phyloP scores from a whole-genome alignment of 2,329 filamentous ascomycete genomes.

The Venturia oleaginea region DNA sequence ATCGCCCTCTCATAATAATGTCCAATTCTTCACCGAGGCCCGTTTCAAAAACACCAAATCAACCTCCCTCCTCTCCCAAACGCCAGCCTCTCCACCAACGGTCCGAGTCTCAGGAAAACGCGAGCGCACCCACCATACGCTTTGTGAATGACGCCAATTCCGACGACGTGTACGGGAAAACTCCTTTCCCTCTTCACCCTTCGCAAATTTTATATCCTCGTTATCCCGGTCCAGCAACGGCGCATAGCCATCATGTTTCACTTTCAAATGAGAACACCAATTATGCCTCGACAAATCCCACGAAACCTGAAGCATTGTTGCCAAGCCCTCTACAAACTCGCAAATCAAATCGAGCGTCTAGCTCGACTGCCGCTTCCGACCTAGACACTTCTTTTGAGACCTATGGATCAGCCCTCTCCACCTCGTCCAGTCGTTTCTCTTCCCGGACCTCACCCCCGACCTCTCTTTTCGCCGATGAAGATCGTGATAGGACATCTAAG shows the following conservation, averaged over 20 bases:
- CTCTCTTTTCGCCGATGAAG: constrained; percentile 20
- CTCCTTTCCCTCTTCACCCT: constrained; percentile 30
- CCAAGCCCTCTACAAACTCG: constrained; percentile 27
- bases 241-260: constrained; percentile 33
- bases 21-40: constrained; percentile 8
- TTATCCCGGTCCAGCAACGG: constrained; percentile 25
- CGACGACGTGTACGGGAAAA: constrained; percentile 30
- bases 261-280: constrained; percentile 27
- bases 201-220: constrained; percentile 30
- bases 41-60: constrained; percentile 18
- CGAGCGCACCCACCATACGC: constrained; percentile 28
- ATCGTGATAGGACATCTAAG: background rate
- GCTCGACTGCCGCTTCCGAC: constrained; percentile 30
- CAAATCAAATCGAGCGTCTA: constrained; percentile 28
- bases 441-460: constrained; percentile 31
- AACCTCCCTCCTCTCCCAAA: constrained; percentile 25
- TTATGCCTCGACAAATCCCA: constrained; percentile 27
- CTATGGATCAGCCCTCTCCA: constrained; percentile 24
- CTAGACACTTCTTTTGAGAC: constrained; percentile 23
- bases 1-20: constrained; percentile 4
- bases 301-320: constrained; percentile 23
- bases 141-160: constrained; percentile 29
- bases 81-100: constrained; percentile 30
- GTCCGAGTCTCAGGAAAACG: constrained; percentile 28
- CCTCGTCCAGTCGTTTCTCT: constrained; percentile 30